Evolutionary conservation across 805 yeast genomes (phyloP).

Genomic region (Isabelozyma heimii): DNA sequence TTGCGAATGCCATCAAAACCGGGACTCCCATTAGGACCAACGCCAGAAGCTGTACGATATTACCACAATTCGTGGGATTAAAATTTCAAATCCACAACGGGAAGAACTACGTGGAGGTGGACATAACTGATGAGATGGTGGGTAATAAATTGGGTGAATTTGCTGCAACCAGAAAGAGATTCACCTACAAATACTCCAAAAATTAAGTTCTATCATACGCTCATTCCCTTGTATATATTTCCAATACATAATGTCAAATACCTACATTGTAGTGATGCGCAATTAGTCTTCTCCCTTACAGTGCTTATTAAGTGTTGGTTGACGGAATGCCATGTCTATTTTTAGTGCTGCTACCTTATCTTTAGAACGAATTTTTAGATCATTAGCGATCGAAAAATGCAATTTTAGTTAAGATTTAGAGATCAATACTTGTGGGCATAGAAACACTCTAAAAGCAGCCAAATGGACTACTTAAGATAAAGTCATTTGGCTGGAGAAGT

Average conservation of each 20-base stretch:
- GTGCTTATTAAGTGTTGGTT: too few species aligned
- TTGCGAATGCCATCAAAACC: slow-evolving; percentile 75
- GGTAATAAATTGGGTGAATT: slow-evolving; percentile 94
- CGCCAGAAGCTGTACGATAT: slow-evolving; percentile 89
- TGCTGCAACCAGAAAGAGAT: slow-evolving; percentile 89
- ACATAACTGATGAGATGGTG: slow-evolving; percentile 92
- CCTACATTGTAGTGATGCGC: background rate
- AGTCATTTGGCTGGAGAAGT: too few species aligned
- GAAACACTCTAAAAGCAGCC: too few species aligned
- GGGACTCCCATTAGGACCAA: slow-evolving; percentile 92
- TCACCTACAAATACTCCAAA: slow-evolving; percentile 76
- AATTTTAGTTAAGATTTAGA: too few species aligned
- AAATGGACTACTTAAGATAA: too few species aligned
- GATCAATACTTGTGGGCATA: too few species aligned
- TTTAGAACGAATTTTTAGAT: too few species aligned
- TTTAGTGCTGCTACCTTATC: too few species aligned
- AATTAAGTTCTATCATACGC: slow-evolving; percentile 34
- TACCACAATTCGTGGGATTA: slow-evolving; percentile 94
- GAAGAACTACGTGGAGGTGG: slow-evolving; percentile 84
- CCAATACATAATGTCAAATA: background rate
- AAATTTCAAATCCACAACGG: slow-evolving; percentile 96
- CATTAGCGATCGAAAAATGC: too few species aligned
- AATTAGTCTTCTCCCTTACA: background rate
- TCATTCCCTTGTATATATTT: background rate
- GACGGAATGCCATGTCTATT: too few species aligned